Base-by-base conservation (phyloP, 768 basidiomycete species). In the Russula ochroleuca region DNA sequence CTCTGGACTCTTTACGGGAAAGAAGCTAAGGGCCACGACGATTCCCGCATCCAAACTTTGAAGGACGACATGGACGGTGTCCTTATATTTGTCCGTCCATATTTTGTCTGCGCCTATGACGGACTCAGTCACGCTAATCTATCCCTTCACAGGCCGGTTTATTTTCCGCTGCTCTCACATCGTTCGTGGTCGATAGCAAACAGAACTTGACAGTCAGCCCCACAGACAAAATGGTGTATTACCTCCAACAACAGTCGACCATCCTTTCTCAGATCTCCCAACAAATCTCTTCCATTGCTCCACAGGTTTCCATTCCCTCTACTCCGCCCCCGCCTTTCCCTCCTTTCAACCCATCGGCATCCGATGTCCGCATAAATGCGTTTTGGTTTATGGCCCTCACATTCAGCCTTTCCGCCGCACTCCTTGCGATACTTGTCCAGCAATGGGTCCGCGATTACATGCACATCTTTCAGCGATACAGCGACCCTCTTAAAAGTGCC, bases 11-110 rank as follows among this genome's bases (percentile, higher is more conserved):
- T 74, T 10, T 78, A 77, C 65, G 63, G 75, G 41, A 70, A 72
- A 23, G 35, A 35, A 35, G 35, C 35, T 35, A 35, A 35, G 35
- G 7, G 35, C 35, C 35, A 35, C 35, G 35, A 35, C 35, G 8
- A 35, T 70, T 58, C 73, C 67, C 35, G 67, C 74, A 74, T 73
- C 1, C 69, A 74, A 63, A 72, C 74, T 51, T 77, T 76, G 77
- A 78, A 77, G 62, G 72, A 72, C 8, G 75, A 76, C 38, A 77
- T 78, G 78, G 77, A 79, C 60, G 71, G 72, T 25, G 74, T 76
- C 51, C 70, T 77, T 3, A 77, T 78, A 53, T 78, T 78, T 59
- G 77, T 78, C 68, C 51, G 75, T 59, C 23, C 17, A 25, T 31
- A 35, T n/a, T 14, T 56, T 58, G 11, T 47, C 8, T 25, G 21